Percentiles rank a stretch among this genome's conserved stretches.
These are phyloP conservation scores for Myriosclerotinia duriaeana DNA, from an alignment of 2,329 filamentous ascomycete species.

Conservation along the genomic window DNA sequence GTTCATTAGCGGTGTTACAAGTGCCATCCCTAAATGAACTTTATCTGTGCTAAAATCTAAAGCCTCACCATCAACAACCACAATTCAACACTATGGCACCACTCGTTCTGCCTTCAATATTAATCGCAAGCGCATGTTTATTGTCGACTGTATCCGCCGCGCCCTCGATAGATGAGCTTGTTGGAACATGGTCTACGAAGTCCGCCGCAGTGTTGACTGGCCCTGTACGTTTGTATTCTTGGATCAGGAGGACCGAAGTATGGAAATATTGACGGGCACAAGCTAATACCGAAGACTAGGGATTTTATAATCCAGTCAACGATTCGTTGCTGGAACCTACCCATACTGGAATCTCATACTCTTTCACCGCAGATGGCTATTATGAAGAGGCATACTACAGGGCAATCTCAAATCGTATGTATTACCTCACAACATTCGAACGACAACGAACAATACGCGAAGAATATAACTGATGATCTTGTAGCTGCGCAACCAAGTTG, in stretches of 20 bases:
- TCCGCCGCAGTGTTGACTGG: slow-evolving; percentile 68
- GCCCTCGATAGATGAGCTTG: slow-evolving; percentile 49
- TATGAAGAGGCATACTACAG: slow-evolving; percentile 71
- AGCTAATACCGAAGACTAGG: slow-evolving; percentile 45
- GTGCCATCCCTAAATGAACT: slow-evolving; percentile 19
- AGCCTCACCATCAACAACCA: slow-evolving; percentile 19
- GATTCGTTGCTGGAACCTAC: slow-evolving; percentile 66
- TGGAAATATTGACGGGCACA: slow-evolving; percentile 26
- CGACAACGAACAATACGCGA: slow-evolving; percentile 6
- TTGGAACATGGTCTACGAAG: slow-evolving; percentile 74
- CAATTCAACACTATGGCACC: slow-evolving; percentile 36
- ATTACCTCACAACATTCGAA: background rate
- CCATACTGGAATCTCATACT: slow-evolving; percentile 70
- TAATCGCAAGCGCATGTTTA: slow-evolving; percentile 39
- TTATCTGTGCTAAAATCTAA: slow-evolving; percentile 11
- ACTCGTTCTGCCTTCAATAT: slow-evolving; percentile 41
- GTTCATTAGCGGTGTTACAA: slow-evolving; percentile 19
- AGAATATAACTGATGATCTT: slow-evolving; percentile 23
- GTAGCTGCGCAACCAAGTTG: slow-evolving; percentile 60
- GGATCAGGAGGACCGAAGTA: slow-evolving; percentile 24
- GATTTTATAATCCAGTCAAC: slow-evolving; percentile 66
- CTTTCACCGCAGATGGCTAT: slow-evolving; percentile 65
- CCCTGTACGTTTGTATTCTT: slow-evolving; percentile 52
- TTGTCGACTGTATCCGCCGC: slow-evolving; percentile 42
- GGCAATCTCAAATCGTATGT: slow-evolving; percentile 65